Base-by-base conservation (phyloP, 2,329 filamentous ascomycete species). In the Helotiales sp. region DNA sequence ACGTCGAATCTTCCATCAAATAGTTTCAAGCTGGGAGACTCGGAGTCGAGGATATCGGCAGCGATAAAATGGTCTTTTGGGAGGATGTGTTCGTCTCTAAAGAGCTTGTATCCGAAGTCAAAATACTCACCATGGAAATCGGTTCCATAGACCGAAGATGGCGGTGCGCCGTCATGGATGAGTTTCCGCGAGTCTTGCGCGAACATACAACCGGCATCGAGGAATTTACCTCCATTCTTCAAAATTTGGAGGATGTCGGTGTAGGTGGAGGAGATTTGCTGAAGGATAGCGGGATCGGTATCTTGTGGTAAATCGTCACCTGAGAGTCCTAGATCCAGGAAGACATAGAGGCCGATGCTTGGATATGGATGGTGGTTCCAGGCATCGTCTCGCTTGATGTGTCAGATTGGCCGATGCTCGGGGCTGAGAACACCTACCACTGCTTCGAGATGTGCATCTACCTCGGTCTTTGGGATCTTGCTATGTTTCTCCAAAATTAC, bases 331-430 rank as follows among this genome's bases (percentile, higher is more conserved):
- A 68, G 51, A 33, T 66, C 58, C 19, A 67, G 54, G 47, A 67
- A 69, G 8, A 58, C 46, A 25, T 66, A 60, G 13, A 54, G 31
- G 3, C 66, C 66, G 13, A 69, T 65, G 22, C 64, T 67, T 19
- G 66, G 66, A 29, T 67, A 66, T 10, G 66, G 62, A 27, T 60
- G 53, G 31, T 61, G 52, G 22, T 59, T 38, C 61, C 63, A 67
- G 2, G 61, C 61, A 47, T 53, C 22, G 12, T 63, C 60, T n/a
- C 64, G 61, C 64, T 66, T n/a, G 15, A 36, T 15, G 33, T 8
- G 5, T 36, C 9, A 36, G 33, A 15, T 5, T 36, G 34, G 8
- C 9, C 10, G 10, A n/a, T 36, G 34, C 17, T 9, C 9, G 17
- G 15, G 34, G 15, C 5, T 36, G n/a, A n/a, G n/a, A n/a, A n/a